A percentile compares a stretch with the other conserved stretches of the same genome.
phyloP scores from a whole-genome alignment of 176 grass and related monocot species.

The Hyparrhenia diplandra region DNA sequence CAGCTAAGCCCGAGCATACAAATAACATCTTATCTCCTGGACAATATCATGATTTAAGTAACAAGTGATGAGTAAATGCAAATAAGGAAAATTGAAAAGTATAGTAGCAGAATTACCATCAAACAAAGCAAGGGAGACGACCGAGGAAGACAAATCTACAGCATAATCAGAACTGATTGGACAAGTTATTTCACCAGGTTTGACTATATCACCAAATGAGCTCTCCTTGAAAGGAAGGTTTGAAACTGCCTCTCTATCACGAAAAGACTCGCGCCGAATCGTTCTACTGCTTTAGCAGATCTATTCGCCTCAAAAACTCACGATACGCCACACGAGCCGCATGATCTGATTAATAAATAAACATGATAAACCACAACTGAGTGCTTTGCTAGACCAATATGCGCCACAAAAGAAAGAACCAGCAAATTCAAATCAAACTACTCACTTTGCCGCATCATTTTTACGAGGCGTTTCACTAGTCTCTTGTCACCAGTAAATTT shows the following conservation, averaged over 20 bases:
- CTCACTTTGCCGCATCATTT: background rate
- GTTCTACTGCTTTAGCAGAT: background rate
- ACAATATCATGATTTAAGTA: background rate
- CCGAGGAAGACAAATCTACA: background rate
- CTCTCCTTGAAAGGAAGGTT: background rate
- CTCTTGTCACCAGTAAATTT: background rate
- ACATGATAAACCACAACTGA: background rate
- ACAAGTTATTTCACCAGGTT: background rate
- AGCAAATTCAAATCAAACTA: background rate
- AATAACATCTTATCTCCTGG: slow-evolving; percentile 24
- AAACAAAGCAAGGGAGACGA: background rate
- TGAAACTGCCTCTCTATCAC: background rate
- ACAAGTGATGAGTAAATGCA: background rate
- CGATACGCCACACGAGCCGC: rapidly evolving
- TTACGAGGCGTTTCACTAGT: background rate
- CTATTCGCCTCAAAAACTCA: background rate
- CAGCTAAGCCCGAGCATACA: slow-evolving; percentile 21
- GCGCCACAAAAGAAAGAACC: background rate
- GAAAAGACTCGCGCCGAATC: background rate
- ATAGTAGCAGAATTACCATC: background rate
- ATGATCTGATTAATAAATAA: background rate
- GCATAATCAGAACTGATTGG: background rate
- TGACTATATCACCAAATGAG: background rate
- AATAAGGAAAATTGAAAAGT: background rate
- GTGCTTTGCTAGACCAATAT: background rate